Percentiles rank a stretch among this genome's conserved stretches.
phyloP scores from a whole-genome alignment of 108 stramenopile species.

The Aureococcus anophagefferens region DNA sequence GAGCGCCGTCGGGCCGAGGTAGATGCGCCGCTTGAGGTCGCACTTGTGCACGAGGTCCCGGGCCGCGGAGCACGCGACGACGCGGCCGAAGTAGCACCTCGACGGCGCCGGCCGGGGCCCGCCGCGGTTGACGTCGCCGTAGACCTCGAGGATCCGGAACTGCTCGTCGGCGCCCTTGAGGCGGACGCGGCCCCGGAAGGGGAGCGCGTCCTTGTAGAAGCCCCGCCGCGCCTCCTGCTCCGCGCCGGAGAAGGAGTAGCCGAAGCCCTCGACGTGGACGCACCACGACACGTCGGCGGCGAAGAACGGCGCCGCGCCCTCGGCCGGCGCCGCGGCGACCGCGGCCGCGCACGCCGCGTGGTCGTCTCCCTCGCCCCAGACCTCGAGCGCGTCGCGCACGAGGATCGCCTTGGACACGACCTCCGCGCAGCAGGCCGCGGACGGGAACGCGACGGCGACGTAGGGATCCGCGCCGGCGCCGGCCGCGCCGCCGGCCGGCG shows the following conservation, averaged over 20 bases:
- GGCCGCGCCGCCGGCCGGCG: not conserved
- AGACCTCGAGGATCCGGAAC: constrained; percentile 58
- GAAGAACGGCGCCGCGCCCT: not conserved
- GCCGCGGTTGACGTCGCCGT: constrained; percentile 43
- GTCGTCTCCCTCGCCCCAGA: not conserved
- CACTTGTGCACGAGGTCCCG: constrained; percentile 50
- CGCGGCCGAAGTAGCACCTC: constrained; percentile 62
- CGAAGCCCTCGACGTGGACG: constrained; percentile 64
- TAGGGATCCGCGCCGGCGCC: not conserved
- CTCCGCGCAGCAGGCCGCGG: not conserved
- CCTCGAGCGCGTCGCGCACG: not conserved
- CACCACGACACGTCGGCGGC: constrained; percentile 40
- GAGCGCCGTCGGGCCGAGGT: constrained; percentile 95
- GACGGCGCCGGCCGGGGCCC: constrained; percentile 53
- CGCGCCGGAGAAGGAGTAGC: constrained; percentile 50
- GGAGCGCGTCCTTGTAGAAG: constrained; percentile 34
- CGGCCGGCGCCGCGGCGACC: not conserved
- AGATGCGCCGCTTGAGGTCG: constrained; percentile 75
- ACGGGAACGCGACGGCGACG: not conserved
- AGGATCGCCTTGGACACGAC: not conserved
- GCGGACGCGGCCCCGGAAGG: constrained; percentile 53
- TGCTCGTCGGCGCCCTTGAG: constrained; percentile 64
- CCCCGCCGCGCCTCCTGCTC: constrained; percentile 62
- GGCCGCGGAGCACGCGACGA: constrained; percentile 34
- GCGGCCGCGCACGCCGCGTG: not conserved